Percentiles rank a stretch among this genome's conserved stretches.
Conservation (phyloP, 2,329 filamentous ascomycete genomes). For the Teratosphaeria destructans region DNA sequence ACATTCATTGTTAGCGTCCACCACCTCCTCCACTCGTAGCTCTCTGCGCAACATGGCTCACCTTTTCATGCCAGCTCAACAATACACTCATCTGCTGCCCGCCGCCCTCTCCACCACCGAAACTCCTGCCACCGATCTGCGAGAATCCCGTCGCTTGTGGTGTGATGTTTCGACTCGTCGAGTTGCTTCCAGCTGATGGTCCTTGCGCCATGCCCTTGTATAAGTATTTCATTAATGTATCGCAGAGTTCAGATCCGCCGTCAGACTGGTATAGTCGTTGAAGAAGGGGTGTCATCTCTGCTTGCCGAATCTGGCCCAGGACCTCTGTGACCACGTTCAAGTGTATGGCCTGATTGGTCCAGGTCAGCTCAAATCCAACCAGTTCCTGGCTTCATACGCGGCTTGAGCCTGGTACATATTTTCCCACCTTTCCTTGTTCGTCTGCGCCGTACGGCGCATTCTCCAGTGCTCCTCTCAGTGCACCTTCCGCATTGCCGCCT, state of each 20-base stretch:
- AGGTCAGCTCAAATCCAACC: not conserved
- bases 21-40: slow-evolving; percentile 2
- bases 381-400: not conserved
- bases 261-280: slow-evolving; percentile 67
- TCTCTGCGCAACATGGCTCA: slow-evolving; percentile 14
- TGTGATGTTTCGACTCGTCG: slow-evolving; percentile 37
- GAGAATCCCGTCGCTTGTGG: slow-evolving; percentile 83
- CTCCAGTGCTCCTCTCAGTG: slow-evolving; percentile 73
- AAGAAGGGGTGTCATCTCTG: slow-evolving; percentile 86
- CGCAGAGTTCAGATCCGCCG: slow-evolving; percentile 73
- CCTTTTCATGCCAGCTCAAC: slow-evolving; percentile 96
- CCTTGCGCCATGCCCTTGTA: slow-evolving; percentile 71
- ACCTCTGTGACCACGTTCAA: slow-evolving; percentile 84
- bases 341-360: slow-evolving; percentile 59
- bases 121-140: slow-evolving; percentile 47
- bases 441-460: slow-evolving; percentile 62
- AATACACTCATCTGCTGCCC: slow-evolving; percentile 91
- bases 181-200: slow-evolving; percentile 16
- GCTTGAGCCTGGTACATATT: not conserved
- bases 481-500: slow-evolving; percentile 78
- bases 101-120: slow-evolving; percentile 55
- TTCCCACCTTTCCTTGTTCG: slow-evolving; percentile 41
- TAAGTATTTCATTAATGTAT: slow-evolving; percentile 97
- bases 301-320: slow-evolving; percentile 88
- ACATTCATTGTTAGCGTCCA: slow-evolving; percentile 8